Base-by-base conservation (phyloP, 441 rosid genomes). In the Corymbia citriodora region DNA sequence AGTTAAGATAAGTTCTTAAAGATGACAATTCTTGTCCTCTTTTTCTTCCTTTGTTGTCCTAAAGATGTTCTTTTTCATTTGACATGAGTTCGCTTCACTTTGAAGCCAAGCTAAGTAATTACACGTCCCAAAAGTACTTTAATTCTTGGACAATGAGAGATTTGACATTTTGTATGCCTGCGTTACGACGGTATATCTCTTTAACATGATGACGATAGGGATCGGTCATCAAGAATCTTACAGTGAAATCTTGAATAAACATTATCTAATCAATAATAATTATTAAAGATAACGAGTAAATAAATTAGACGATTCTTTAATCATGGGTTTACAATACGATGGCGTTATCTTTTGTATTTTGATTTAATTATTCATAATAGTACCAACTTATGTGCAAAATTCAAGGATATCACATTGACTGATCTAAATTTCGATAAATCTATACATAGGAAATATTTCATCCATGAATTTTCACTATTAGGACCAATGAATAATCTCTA, bases 81-180 rank as follows among this genome's bases (percentile, higher is more conserved):
- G 85, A 13, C 53, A 79, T 45, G n/a, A 79, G 53, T 45, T 45
- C 53, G 91, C 95, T 94, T 95, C 92, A 93, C 93, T 95, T 95
- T 90, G 93, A 95, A 94, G 95, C 93, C 15, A 95, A 94, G 95
- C 93, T 18, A 93, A 93, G 92, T 90, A 89, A 92, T 79, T 19
- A 54, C 57, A 85, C 2, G 85, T 13, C n/a, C 29, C 23, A 23
- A 79, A 45, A 12, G 49, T 7, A 17, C 7, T 9, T 72, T 11
- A 40, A 23, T 21, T 23, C 9, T 7, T 7, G 5, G 52, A 14
- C 31, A 45, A 79, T 45, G 29, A 72, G n/a, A 79, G 85, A 5
- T 12, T 79, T 0, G 18, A 15, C n/a, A 7, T 6, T 45, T 12
- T 23, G 33, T 29, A 13, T 29, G 33, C 9, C 4, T 7, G 18